A percentile compares a stretch with the other conserved stretches of the same genome.
Evolutionary conservation across 2,329 filamentous ascomycete species (phyloP).

Genomic region (Stagonosporopsis tanaceti): DNA sequence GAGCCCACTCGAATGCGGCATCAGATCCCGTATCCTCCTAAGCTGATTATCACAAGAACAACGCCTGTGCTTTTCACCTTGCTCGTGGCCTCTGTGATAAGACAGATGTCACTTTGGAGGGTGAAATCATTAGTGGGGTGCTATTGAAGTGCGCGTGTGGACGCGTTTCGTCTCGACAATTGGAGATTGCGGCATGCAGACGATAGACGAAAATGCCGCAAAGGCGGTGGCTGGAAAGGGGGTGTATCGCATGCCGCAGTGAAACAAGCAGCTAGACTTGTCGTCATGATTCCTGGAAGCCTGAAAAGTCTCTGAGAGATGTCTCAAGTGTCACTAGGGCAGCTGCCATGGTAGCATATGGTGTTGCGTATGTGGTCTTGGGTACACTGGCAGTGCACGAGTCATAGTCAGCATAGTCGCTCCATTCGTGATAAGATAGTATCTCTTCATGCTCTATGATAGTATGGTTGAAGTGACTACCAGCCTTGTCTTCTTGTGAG

Average conservation of each 20-base stretch:
- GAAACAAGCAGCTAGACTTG: not conserved
- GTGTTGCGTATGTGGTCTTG: not conserved
- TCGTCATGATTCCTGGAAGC: not conserved
- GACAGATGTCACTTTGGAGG: not conserved
- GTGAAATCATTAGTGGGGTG: not conserved
- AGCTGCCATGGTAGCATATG: not conserved
- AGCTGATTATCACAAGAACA: not conserved
- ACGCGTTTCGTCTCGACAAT: slow-evolving; percentile 3
- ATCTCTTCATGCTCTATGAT: no score
- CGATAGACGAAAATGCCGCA: slow-evolving; percentile 14
- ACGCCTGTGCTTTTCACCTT: not conserved
- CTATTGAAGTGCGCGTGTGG: not conserved
- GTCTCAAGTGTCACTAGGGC: not conserved
- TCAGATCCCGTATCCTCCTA: not conserved
- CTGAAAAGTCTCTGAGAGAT: not conserved
- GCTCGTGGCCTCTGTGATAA: not conserved
- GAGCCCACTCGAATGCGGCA: not conserved
- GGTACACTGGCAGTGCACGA: not conserved
- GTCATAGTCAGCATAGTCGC: not conserved
- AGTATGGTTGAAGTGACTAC: no score
- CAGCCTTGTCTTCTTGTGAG: no score
- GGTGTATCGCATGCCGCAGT: not conserved
- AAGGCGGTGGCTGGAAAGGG: slow-evolving; percentile 11
- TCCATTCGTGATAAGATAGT: not conserved
- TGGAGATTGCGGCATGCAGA: slow-evolving; percentile 11